Base-by-base conservation (phyloP, 1,139 yeast genomes). In the Taiozyma sp. region DNA sequence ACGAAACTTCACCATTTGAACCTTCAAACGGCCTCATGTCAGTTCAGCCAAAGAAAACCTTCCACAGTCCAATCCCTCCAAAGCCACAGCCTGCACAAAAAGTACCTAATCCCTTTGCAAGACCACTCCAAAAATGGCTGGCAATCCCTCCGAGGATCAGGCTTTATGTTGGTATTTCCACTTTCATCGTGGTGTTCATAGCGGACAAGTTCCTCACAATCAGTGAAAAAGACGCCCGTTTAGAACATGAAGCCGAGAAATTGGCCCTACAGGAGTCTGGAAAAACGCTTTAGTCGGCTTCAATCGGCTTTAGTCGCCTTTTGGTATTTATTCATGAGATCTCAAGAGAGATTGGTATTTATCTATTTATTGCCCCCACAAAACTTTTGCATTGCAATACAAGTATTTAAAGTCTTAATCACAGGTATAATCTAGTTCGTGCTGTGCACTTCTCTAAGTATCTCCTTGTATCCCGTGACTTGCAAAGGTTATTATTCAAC, bases 81-180 rank as follows among this genome's bases (percentile, higher is more conserved):
- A 19, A 27, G 39, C 14, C 42, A 22, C n/a, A 38, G 38, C 23
- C 16, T 13, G 9, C 29, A 9, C 28, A 27, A 43, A 42, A 34
- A 39, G 19, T 27, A 34, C 29, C 41, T 22, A 6, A 43, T 22
- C 30, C 52, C 29, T 30, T 50, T 45, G n/a, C 46, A 34, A 49
- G 49, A 1, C 47, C 50, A 0, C 54, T 57, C 51, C 30, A 28
- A 8, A 45, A 49, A 22, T 60, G 62, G 60, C 43, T 45, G 10
- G 42, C 50, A 2, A 44, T 58, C 1, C 63, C 64, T 13, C 43
- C 58, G 14, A 44, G 54, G 16, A 49, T 56, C 7, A 52, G 64
- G 41, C 47, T 60, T 13, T 60, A 57, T 48, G 49, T 60, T 28
- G 64, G 60, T 8, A 48, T 39, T 1, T 57, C 61, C 4, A 57